Base-by-base conservation (phyloP, 257 asterid genomes). In the Apocynum venetum region DNA sequence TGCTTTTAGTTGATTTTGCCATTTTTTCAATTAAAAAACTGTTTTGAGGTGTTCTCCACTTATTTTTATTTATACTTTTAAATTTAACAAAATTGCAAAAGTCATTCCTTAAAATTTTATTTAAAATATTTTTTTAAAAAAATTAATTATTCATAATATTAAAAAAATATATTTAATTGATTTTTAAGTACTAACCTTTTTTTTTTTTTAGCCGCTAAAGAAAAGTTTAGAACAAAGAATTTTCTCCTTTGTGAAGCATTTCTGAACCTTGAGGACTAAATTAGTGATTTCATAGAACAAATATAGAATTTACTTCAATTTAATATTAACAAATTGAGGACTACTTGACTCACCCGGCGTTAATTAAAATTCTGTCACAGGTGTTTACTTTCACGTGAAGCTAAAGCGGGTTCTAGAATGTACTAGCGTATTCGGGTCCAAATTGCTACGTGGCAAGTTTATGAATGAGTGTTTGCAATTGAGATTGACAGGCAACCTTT, bases 321-420 rank as follows among this genome's bases (percentile, higher is more conserved):
- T 36, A 64, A 64, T 64, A 64, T 17, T 64, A 60, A 60, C 5
- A 17, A 1, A n/a, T 12, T 4, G 10, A 64, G 47, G 8, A 4
- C 4, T 0, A 0, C 38, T 65, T 1, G 20, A 44, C 35, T 78
- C 19, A 59, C 81, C 6, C 0, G 17, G 40, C 4, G 76, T 55
- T 74, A 70, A 44, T 12, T 20, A 19, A 35, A 55, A 14, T 31
- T 43, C 36, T 12, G 40, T 51, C 57, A 64, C 73, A 7, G 51
- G 12, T 40, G 35, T 12, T 17, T 36, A 48, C 63, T 64, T 76
- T 19, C 20, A 53, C 9, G 20, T 36, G 9, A 55, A 43, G 3
- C 5, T 15, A 8, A 6, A 31, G 74, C 63, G 47, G 72, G 56
- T 80, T 80, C 83, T 65, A 69, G 83, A 79, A 79, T 67, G 68